phyloP scores from a whole-genome alignment of 306 rosid genomes.

The cucumber (Cucumis sativus) region DNA sequence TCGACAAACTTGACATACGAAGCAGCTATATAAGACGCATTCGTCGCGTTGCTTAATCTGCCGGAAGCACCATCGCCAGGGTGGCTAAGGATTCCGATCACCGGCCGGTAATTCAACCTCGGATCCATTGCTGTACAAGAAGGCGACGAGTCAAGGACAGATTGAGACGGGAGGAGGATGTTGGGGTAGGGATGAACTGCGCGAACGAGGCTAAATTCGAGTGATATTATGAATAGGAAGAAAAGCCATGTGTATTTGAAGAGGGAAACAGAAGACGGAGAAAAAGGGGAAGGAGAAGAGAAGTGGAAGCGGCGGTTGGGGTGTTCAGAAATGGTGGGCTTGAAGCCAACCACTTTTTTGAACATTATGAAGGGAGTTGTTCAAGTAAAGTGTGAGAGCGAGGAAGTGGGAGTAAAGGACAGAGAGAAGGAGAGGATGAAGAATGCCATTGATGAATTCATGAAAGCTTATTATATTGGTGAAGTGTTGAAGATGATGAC shows the following conservation, averaged over 20 bases:
- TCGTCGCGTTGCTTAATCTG: slow-evolving; percentile 45
- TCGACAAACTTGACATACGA: slow-evolving; percentile 80
- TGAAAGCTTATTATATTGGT: neutral
- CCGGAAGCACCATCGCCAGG: slow-evolving; percentile 88
- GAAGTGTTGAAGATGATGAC: neutral
- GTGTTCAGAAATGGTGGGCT: slow-evolving; percentile 13
- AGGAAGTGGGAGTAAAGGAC: neutral
- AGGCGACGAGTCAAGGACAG: neutral
- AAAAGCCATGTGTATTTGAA: slow-evolving; percentile 26
- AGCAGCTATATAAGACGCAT: slow-evolving; percentile 59
- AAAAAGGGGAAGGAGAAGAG: neutral
- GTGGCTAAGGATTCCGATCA: slow-evolving; percentile 74
- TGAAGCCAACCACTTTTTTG: neutral
- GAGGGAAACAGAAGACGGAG: neutral
- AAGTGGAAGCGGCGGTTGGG: slow-evolving; percentile 1
- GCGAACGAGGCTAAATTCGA: slow-evolving; percentile 11
- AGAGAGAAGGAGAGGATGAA: neutral
- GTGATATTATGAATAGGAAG: slow-evolving; percentile 20
- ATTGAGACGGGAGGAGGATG: slow-evolving; percentile 39
- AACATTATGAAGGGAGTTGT: neutral
- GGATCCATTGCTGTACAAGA: slow-evolving; percentile 33
- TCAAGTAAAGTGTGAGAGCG: neutral
- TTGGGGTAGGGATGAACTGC: slow-evolving; percentile 15
- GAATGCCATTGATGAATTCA: neutral
- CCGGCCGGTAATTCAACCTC: slow-evolving; percentile 46